Evolutionary conservation across 306 rosid genomes (phyloP), one percentile per base, ranked within the genome.

Genomic region (Calophaca sinica): DNA sequence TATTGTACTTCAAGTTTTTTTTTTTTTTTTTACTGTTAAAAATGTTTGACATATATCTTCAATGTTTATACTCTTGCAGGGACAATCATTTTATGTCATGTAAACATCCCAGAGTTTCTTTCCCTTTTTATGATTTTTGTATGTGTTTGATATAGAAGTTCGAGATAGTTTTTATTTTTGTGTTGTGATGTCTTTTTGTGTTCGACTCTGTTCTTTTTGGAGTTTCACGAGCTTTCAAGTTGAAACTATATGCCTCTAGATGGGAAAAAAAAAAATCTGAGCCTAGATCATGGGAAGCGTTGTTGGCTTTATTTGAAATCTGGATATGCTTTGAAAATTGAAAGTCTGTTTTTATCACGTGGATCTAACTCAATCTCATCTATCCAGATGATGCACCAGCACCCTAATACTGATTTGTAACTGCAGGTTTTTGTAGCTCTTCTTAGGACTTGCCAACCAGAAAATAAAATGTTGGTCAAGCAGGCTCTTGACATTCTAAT

Each of bases 401-500:
- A 71, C 50, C 38, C 76, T 73, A 13, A 82, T 67, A 53, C 64
- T 59, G 65, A 58, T 83, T 74, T 84, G 69, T 29, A 67, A 59
- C 42, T 85, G 84, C 97, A 96, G 99, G 99, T 96, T 81, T 96
- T 96, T 87, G 98, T 90, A 44, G 99, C 99, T 54, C 99, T 96
- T 74, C 98, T 96, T 53, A 89, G 97, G 84, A 96, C 99, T 66
- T 96, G 99, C 86, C 99, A 96, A 82, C 99, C 93, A 11, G 99
- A 96, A 81, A 96, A 92, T 84, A 92, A 93, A 90, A 92, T 96
- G 99, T 80, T 96, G 86, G 99, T 96, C 84, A 92, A 93, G 89
- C 99, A 96, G 88, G 98, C 99, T 72, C 99, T 96, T 44, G 99
- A 96, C 85, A 96, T 96, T 81, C 88, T 96, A 55, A 96, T 96